Conservation (phyloP, 768 basidiomycete genomes). For the Crassisporium funariophilum region DNA sequence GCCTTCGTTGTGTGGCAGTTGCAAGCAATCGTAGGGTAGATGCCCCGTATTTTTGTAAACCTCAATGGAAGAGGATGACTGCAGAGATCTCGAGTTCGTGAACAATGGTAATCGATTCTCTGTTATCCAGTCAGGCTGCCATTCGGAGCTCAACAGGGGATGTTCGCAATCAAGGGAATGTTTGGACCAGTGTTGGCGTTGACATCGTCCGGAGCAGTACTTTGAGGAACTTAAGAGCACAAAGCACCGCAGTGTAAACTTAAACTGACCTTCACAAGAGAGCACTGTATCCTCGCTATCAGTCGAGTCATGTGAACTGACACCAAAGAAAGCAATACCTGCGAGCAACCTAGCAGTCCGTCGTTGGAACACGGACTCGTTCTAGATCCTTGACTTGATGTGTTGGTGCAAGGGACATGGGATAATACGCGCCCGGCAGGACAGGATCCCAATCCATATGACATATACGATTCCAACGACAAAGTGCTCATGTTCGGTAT, state of each 20-base stretch:
- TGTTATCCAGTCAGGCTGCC: conserved; percentile 37
- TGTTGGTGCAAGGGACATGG: conserved; percentile 24
- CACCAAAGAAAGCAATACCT: conserved; percentile 16
- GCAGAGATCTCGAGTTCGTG: conserved; percentile 9
- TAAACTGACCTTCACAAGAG: conserved; percentile 21
- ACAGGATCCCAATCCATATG: conserved; percentile 32
- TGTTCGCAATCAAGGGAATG: conserved; percentile 39
- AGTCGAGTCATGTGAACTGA: background rate
- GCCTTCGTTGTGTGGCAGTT: conserved; percentile 33
- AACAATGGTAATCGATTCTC: conserved; percentile 30
- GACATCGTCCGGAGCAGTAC: conserved; percentile 40
- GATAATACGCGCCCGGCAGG: conserved; percentile 19
- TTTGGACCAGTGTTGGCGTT: conserved; percentile 36
- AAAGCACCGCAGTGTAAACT: background rate
- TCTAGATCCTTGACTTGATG: conserved; percentile 7
- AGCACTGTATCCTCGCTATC: conserved; percentile 14
- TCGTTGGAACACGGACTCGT: conserved; percentile 14
- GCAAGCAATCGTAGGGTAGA: conserved; percentile 37
- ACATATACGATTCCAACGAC: conserved; percentile 28
- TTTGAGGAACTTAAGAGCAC: conserved; percentile 7
- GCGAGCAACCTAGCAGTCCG: conserved; percentile 30
- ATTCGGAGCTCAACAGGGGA: conserved; percentile 24
- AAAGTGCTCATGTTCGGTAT: conserved; percentile 10
- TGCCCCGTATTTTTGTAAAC: conserved; percentile 24
- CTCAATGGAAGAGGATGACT: conserved; percentile 12